These are phyloP conservation scores for Rhizophagus sp. DNA, from an alignment of 192 early-diverging fungal genomes.

Conservation along the genomic window DNA sequence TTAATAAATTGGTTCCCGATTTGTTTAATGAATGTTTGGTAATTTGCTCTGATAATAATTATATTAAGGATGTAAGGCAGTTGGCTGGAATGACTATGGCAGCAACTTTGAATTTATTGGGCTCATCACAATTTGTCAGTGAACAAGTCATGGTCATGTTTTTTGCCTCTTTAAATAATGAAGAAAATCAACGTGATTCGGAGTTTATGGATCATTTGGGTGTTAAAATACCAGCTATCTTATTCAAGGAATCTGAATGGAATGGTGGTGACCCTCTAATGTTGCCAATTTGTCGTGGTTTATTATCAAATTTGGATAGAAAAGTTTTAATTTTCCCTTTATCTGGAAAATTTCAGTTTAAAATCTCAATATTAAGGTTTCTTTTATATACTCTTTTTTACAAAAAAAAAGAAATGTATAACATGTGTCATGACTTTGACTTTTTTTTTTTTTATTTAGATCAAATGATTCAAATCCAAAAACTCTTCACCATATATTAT, in stretches of 20 bases:
- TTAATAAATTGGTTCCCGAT: background rate
- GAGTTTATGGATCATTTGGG: background rate
- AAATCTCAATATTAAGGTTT: slow-evolving; percentile 6
- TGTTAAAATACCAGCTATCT: background rate
- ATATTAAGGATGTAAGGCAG: slow-evolving; percentile 43
- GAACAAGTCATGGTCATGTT: slow-evolving; percentile 34
- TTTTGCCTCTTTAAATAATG: background rate
- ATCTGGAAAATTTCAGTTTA: background rate
- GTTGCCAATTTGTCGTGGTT: slow-evolving; percentile 39
- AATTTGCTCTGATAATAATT: slow-evolving; percentile 24
- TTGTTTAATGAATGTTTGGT: slow-evolving; percentile 31
- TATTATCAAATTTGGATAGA: slow-evolving; percentile 37
- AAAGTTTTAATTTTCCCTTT: slow-evolving; percentile 26
- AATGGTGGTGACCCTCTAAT: slow-evolving; percentile 31
- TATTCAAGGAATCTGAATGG: slow-evolving; percentile 33
- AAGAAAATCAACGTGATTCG: background rate
- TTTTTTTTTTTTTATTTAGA: background rate
- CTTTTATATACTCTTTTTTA: background rate
- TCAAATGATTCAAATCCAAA: background rate
- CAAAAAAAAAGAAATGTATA: background rate
- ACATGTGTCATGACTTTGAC: background rate
- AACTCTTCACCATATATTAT: slow-evolving; percentile 59
- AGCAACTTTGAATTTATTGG: slow-evolving; percentile 33
- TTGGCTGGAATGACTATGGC: slow-evolving; percentile 43
- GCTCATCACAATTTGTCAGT: slow-evolving; percentile 11